Base-by-base conservation (phyloP, 176 grass and related monocot species). In the Oryza glaberrima region DNA sequence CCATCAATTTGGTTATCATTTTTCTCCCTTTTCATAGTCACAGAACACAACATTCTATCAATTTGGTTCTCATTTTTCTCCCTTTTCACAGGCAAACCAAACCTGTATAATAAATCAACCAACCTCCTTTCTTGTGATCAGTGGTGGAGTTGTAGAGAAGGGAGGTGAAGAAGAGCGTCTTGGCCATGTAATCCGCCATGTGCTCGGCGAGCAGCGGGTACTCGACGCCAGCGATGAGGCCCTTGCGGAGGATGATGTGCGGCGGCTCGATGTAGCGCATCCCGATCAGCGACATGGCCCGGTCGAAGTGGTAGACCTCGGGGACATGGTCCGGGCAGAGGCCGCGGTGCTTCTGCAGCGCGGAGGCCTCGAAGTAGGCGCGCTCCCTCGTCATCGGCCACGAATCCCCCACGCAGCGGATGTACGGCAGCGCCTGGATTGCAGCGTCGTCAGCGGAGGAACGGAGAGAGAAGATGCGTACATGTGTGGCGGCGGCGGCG, bases 381-480 rank as follows among this genome's bases (percentile, higher is more conserved):
- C 96, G 96, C 23, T 99, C 91, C 87, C 88, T 90, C 48, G 96
- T 86, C 96, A 96, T 92, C 11, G 93, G 91, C 96, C 96, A 96
- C 34, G 90, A 94, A 44, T 91, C 88, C 44, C 95, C 95, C 16
- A 95, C 81, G 67, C 81, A 88, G 51, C 96, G 94, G 74, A 99
- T 38, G 75, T 96, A 99, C 75, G 93, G 96, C 46, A 99, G 77
- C 83, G 96, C 93, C 93, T 99, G 81, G 35, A 28, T 78, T 86
- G 19, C 25, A 47, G 40, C 2, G 8, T 17, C 2, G 30, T 58
- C 47, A 19, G 16, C 41, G 41, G 45, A 16, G 7, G 23, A 25
- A 32, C 1, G 17, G 7, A 9, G 11, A 9, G 6, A 67, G 56
- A 19, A 67, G 56, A 19, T 36, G 7, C 7, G 19, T 52, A 35